Evolutionary conservation across 108 stramenopile species (phyloP).

Genomic region (Stephanodiscus minutulus): DNA sequence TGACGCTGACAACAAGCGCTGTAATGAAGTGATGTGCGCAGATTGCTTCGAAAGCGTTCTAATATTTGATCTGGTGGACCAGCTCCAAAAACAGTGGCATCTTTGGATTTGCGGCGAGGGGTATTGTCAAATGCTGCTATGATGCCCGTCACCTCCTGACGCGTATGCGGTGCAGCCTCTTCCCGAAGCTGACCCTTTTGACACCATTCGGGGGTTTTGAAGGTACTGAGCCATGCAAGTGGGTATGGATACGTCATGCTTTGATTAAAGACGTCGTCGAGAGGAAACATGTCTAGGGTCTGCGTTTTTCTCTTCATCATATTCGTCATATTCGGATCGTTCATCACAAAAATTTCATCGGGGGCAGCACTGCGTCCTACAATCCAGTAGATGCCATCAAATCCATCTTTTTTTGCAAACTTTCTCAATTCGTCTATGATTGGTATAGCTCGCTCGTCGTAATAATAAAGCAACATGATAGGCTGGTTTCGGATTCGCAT

Average conservation of each 20-base stretch:
- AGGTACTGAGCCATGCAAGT: conserved; percentile 29
- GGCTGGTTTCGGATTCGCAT: conserved; percentile 54
- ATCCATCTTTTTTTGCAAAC: conserved; percentile 59
- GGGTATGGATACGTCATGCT: conserved; percentile 63
- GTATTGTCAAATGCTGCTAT: conserved; percentile 75
- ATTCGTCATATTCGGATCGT: neutral
- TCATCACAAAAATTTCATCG: neutral
- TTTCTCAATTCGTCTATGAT: conserved; percentile 42
- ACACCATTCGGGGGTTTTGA: conserved; percentile 59
- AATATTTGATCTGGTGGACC: conserved; percentile 35
- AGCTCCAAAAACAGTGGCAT: conserved; percentile 39
- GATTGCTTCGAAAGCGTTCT: conserved; percentile 40
- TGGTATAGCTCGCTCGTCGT: conserved; percentile 25
- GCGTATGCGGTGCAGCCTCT: conserved; percentile 4
- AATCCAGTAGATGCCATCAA: conserved; percentile 49
- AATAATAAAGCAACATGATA: conserved; percentile 56
- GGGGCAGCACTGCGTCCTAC: conserved; percentile 35
- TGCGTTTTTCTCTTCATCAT: neutral
- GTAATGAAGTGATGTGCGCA: conserved; percentile 53
- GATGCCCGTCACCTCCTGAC: conserved; percentile 54
- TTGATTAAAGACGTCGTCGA: conserved; percentile 39
- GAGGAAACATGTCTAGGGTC: conserved; percentile 3
- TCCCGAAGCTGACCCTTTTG: neutral
- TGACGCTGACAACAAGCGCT: conserved; percentile 49
- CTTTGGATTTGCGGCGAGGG: conserved; percentile 57